Conservation (phyloP, 1,139 yeast genomes). For the Wickerhamomyces sp. region DNA sequence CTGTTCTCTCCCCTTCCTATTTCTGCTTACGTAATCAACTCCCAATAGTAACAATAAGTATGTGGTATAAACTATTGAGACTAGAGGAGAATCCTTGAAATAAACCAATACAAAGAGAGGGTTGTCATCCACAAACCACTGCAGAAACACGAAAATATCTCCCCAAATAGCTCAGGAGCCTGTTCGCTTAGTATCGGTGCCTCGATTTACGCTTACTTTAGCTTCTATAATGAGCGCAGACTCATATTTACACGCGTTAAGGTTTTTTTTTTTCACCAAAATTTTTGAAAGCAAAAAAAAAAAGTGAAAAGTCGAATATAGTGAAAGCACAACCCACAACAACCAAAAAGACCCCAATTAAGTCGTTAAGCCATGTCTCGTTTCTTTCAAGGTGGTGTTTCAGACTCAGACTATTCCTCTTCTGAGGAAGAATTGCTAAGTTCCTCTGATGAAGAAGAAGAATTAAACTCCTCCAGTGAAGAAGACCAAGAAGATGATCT, state of each 20-base stretch:
- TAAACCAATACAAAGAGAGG: too few species aligned
- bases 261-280: conserved; percentile 4
- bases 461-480: conserved; percentile 43
- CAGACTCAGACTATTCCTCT: conserved; percentile 50
- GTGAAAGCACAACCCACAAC: not conserved
- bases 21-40: not conserved
- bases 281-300: conserved; percentile 8
- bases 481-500: conserved; percentile 36
- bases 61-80: too few species aligned
- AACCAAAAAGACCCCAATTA: not conserved
- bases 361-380: conserved; percentile 45
- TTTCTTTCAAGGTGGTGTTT: conserved; percentile 46
- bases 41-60: not conserved
- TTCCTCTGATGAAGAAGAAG: conserved; percentile 69
- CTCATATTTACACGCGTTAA: not conserved
- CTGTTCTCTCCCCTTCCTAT: too few species aligned
- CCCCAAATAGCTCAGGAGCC: not conserved
- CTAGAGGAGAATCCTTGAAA: too few species aligned
- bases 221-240: not conserved
- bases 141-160: not conserved
- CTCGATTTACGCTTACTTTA: conserved; percentile 6
- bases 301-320: conserved; percentile 7
- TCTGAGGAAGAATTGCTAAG: conserved; percentile 72
- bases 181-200: not conserved
- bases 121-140: not conserved